phyloP scores from a whole-genome alignment of 768 basidiomycete genomes.

The Amanita thiersii region DNA sequence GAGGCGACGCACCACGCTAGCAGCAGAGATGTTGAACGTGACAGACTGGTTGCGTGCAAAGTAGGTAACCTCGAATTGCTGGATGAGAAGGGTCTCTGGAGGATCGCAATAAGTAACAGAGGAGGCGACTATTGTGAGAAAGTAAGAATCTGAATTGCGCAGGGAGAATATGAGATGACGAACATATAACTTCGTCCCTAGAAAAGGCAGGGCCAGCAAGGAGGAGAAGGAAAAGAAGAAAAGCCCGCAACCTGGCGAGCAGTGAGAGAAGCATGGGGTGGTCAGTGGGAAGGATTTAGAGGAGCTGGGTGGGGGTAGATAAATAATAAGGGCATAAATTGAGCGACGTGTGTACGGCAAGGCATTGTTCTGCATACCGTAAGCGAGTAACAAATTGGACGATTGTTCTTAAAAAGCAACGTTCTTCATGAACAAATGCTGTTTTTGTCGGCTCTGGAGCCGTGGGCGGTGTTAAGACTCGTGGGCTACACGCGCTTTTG shows the following conservation, averaged over 20 bases:
- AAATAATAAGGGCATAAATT: conserved; percentile 4
- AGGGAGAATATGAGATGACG: conserved; percentile 20
- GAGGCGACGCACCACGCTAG: conserved; percentile 63
- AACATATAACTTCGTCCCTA: conserved; percentile 53
- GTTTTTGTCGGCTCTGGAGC: too few species aligned
- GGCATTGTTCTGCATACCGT: conserved; percentile 7
- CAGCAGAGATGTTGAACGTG: conserved; percentile 79
- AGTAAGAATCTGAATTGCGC: conserved; percentile 10
- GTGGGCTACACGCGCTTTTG: too few species aligned
- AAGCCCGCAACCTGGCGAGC: conserved; percentile 74
- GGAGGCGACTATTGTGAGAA: conserved; percentile 54
- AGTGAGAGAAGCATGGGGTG: conserved; percentile 24
- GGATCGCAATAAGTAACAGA: conserved; percentile 84
- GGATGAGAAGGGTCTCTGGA: conserved; percentile 70
- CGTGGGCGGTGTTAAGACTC: too few species aligned
- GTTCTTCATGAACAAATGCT: too few species aligned
- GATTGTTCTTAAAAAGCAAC: too few species aligned
- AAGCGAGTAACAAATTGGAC: too few species aligned
- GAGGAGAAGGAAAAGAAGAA: conserved; percentile 29
- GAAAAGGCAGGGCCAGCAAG: conserved; percentile 30
- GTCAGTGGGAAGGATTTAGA: conserved; percentile 6
- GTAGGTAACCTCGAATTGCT: conserved; percentile 70
- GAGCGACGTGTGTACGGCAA: conserved; percentile 4
- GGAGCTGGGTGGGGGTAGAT: conserved; percentile 5
- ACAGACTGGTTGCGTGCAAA: conserved; percentile 65